Evolutionary conservation across 208 protist species (phyloP), one percentile per base, ranked within the genome.

Genomic region (Porcisia deanei): DNA sequence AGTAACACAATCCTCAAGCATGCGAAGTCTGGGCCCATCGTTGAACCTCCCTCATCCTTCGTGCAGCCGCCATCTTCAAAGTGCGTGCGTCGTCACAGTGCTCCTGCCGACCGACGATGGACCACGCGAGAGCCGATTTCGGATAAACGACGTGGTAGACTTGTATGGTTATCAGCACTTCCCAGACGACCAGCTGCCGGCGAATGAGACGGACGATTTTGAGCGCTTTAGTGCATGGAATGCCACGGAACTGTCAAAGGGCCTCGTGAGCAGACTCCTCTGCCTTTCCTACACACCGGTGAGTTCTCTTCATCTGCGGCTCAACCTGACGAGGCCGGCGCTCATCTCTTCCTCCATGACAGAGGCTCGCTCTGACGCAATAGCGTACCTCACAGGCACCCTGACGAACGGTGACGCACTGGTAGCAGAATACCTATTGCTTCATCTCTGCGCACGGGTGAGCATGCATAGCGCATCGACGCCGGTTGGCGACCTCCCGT

Each of bases 401-500:
- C 66, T 94, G 18, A 93, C 89, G 41, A 25, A 65, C n/a, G 89
- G 88, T 1, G 91, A 97, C 74, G 73, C 54, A 6, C 75, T 97
- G 12, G 39, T 85, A 7, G 88, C 85, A 9, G 86, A 94, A 73
- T 95, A 92, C 73, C 16, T 95, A 41, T 72, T 97, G 58, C 82
- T 97, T 47, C 90, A 95, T 63, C 83, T 97, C 22, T 89, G 89
- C 69, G 75, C 83, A 9, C 71, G 76, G 37, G 91, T 95, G 16
- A 55, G 54, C 4, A 74, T 76, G 14, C 91, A 93, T 76, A 85
- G 73, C 63, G 77, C 73, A 16, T 73, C 76, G 25, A 93, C 80
- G 30, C 89, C 93, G 2, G 73, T 95, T 55, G 93, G 93, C 20
- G 93, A 97, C 71, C 60, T 97, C 10, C 93, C 93, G n/a, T 80